These are phyloP conservation scores for Melocanna baccifera DNA, from an alignment of 176 grass and related monocot species.

Conservation along the genomic window DNA sequence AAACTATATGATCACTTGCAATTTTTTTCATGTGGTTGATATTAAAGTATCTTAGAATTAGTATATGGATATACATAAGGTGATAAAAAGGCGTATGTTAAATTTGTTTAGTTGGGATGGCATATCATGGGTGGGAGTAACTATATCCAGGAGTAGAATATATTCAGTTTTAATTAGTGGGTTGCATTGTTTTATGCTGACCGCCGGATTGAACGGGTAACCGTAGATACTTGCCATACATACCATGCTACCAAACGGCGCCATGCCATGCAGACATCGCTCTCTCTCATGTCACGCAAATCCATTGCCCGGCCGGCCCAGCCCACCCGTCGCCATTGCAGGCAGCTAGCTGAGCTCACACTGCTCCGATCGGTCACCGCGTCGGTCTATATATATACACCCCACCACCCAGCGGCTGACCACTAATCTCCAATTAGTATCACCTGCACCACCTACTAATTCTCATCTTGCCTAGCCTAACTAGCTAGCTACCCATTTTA, in stretches of 20 bases:
- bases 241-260: conserved; percentile 14
- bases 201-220: conserved; percentile 39
- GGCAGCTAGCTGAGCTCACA: background rate
- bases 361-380: background rate
- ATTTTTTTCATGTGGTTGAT: too few species aligned
- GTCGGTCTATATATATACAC: conserved; percentile 40
- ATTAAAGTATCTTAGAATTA: too few species aligned
- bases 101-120: too few species aligned
- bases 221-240: conserved; percentile 35
- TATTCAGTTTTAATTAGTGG: background rate
- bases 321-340: conserved; percentile 20
- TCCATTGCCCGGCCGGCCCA: background rate
- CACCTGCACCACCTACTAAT: conserved; percentile 29
- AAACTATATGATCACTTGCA: too few species aligned
- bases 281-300: background rate
- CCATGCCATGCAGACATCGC: background rate
- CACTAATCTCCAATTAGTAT: background rate
- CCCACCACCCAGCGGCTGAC: background rate
- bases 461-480: background rate
- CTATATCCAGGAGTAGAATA: fast-evolving
- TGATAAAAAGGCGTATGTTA: too few species aligned
- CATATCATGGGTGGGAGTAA: too few species aligned
- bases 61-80: too few species aligned
- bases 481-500: background rate
- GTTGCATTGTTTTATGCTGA: background rate